These are phyloP conservation scores for Penicillium subrubescens DNA, from an alignment of 495 filamentous ascomycete species.

Conservation along the genomic window DNA sequence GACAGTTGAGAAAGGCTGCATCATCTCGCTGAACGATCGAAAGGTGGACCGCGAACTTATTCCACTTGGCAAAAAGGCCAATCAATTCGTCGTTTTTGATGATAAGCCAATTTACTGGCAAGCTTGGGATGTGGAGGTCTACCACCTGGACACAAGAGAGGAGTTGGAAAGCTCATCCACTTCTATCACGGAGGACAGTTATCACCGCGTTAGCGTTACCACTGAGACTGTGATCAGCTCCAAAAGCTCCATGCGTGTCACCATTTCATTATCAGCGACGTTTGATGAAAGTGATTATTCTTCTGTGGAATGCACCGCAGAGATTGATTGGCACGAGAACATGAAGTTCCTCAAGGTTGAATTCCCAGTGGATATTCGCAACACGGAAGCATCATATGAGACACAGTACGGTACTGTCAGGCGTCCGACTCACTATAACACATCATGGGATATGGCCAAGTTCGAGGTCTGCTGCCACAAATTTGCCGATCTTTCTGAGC, in stretches of 20 bases:
- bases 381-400: conserved; percentile 91
- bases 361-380: conserved; percentile 90
- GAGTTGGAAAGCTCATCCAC: conserved; percentile 67
- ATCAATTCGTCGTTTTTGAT: conserved; percentile 92
- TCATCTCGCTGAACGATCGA: conserved; percentile 83
- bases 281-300: conserved; percentile 56
- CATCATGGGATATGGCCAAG: conserved; percentile 95
- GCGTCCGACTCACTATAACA: conserved; percentile 94
- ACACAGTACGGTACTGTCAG: conserved; percentile 87
- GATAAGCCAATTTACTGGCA: conserved; percentile 99
- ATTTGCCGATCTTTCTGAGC: conserved; percentile 91
- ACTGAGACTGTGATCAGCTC: conserved; percentile 86
- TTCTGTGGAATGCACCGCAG: conserved; percentile 74
- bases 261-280: conserved; percentile 77
- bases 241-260: conserved; percentile 81
- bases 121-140: conserved; percentile 98
- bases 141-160: conserved; percentile 82
- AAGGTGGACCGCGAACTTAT: conserved; percentile 73
- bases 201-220: conserved; percentile 73
- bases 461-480: conserved; percentile 98
- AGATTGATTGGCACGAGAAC: conserved; percentile 89
- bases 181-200: conserved; percentile 64
- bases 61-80: conserved; percentile 76
- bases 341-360: conserved; percentile 99
- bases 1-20: conserved; percentile 68